Percentiles rank a stretch among this genome's conserved stretches.
phyloP scores from a whole-genome alignment of 805 yeast species.

The Metschnikowia lochheadii region DNA sequence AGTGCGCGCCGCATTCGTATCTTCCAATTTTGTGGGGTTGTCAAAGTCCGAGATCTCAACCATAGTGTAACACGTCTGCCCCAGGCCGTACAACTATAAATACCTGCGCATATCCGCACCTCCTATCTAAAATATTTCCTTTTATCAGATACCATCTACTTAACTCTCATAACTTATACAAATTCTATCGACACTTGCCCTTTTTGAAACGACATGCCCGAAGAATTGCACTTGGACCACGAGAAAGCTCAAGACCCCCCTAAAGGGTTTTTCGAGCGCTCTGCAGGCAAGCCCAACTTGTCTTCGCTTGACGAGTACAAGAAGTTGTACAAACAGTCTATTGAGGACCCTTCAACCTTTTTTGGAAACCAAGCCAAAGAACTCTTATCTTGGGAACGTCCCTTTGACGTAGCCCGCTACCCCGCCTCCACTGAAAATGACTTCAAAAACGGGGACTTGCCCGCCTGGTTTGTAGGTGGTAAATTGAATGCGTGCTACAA shows the following conservation, averaged over 20 bases:
- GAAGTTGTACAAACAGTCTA: slow-evolving; percentile 64
- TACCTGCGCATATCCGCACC: neutral
- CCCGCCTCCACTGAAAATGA: slow-evolving; percentile 54
- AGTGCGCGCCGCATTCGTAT: neutral
- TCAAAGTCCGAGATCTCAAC: slow-evolving; percentile 11
- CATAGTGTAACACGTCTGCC: neutral
- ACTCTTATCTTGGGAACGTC: slow-evolving; percentile 74
- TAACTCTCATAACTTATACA: neutral
- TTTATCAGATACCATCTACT: no score
- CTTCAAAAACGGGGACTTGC: slow-evolving; percentile 64
- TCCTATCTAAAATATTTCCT: neutral
- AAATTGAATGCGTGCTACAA: slow-evolving; percentile 89
- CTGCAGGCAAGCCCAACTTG: slow-evolving; percentile 14
- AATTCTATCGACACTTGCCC: neutral
- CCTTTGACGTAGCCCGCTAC: slow-evolving; percentile 56
- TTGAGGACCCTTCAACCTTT: slow-evolving; percentile 74
- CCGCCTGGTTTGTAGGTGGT: slow-evolving; percentile 90
- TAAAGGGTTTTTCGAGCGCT: slow-evolving; percentile 17
- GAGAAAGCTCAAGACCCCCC: slow-evolving; percentile 20
- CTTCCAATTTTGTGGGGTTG: slow-evolving; percentile 14
- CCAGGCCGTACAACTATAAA: slow-evolving; percentile 3
- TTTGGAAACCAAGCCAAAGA: slow-evolving; percentile 75
- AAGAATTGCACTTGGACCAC: slow-evolving; percentile 18
- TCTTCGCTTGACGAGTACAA: slow-evolving; percentile 15
- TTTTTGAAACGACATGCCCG: slow-evolving; percentile 12